These are phyloP conservation scores for Baorangia bicolor DNA, from an alignment of 768 basidiomycete species.

Conservation along the genomic window DNA sequence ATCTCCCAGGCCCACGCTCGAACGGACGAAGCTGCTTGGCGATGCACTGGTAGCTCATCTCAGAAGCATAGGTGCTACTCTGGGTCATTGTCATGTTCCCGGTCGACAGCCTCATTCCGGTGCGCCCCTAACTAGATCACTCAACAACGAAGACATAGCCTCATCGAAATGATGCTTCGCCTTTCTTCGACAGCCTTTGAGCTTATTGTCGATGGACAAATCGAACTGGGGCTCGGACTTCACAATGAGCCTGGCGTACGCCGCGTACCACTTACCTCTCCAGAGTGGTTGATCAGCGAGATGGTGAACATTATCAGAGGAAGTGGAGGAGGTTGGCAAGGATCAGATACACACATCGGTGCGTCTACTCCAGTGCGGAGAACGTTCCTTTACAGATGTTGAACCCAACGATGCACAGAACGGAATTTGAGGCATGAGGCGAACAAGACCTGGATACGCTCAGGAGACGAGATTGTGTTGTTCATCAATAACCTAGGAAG, in stretches of 20 bases:
- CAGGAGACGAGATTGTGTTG: conserved; percentile 37
- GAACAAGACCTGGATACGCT: conserved; percentile 16
- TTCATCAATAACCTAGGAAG: conserved; percentile 60
- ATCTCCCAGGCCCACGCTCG: conserved; percentile 10
- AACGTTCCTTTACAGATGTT: neutral
- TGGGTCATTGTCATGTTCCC: conserved; percentile 62
- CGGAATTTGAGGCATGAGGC: neutral
- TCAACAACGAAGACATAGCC: neutral
- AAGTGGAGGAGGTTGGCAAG: conserved; percentile 14
- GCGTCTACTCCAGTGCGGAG: neutral
- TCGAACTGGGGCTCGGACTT: conserved; percentile 52
- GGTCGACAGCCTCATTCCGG: conserved; percentile 31
- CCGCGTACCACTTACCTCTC: conserved; percentile 16
- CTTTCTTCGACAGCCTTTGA: conserved; percentile 1
- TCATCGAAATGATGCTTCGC: neutral
- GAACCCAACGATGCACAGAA: neutral
- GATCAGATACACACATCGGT: conserved; percentile 8
- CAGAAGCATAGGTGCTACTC: conserved; percentile 38
- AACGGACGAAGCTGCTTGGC: conserved; percentile 29
- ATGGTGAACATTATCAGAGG: conserved; percentile 28
- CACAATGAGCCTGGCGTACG: conserved; percentile 53
- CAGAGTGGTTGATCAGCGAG: conserved; percentile 28
- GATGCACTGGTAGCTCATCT: conserved; percentile 32
- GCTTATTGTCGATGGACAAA: conserved; percentile 2
- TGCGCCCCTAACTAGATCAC: neutral